phyloP scores from a whole-genome alignment of 495 filamentous ascomycete species.

The Platismatia glauca region DNA sequence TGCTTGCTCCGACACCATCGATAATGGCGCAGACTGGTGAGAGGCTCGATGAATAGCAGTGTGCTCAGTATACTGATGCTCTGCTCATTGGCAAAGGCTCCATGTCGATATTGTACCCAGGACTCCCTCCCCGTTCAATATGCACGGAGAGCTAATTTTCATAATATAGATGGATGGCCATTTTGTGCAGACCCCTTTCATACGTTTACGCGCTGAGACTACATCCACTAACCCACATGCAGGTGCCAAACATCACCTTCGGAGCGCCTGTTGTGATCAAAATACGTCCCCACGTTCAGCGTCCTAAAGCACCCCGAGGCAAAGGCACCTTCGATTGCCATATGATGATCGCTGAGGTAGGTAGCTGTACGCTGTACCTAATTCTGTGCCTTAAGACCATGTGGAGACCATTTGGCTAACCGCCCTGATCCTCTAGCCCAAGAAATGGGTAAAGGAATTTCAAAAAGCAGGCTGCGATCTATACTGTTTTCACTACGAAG shows the following conservation, averaged over 20 bases:
- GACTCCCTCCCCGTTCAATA: neutral
- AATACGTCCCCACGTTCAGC: slow-evolving; percentile 74
- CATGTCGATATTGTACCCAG: slow-evolving; percentile 38
- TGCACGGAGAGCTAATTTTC: slow-evolving; percentile 4
- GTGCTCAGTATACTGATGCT: neutral
- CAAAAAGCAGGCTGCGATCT: slow-evolving; percentile 88
- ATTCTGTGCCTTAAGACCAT: neutral
- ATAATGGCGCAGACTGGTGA: slow-evolving; percentile 68
- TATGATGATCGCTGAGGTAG: slow-evolving; percentile 99
- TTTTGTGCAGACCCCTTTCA: slow-evolving; percentile 43
- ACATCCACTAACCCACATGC: neutral
- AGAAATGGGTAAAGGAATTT: slow-evolving; percentile 96
- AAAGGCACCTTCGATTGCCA: slow-evolving; percentile 97
- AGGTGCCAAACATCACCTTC: slow-evolving; percentile 89
- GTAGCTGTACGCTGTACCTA: slow-evolving; percentile 11
- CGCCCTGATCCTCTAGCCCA: slow-evolving; percentile 51
- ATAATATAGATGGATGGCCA: slow-evolving; percentile 76
- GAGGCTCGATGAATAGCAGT: slow-evolving; percentile 19
- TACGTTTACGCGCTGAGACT: neutral
- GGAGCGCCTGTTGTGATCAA: slow-evolving; percentile 89
- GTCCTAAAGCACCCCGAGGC: slow-evolving; percentile 47
- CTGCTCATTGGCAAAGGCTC: slow-evolving; percentile 28
- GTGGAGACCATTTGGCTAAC: slow-evolving; percentile 5
- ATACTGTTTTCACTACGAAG: slow-evolving; percentile 99
- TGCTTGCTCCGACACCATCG: slow-evolving; percentile 76